Percentiles rank a stretch among this genome's conserved stretches.
Conservation (phyloP, 208 protist species). For the Acanthamoeba sp. region DNA sequence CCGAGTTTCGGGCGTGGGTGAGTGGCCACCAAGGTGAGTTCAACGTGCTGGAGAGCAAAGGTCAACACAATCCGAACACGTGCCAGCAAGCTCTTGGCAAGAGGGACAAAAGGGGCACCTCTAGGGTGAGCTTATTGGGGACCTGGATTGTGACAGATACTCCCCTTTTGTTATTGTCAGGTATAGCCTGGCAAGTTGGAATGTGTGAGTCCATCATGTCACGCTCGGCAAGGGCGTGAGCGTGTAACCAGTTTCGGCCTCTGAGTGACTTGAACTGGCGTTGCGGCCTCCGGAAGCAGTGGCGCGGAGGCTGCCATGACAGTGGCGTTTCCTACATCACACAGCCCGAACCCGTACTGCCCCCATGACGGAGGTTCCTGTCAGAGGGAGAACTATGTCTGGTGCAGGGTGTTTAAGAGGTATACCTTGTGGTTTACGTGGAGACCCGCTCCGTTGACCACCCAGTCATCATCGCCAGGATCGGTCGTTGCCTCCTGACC, state of each 20-base stretch:
- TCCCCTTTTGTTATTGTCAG: background rate
- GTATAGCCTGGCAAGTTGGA: no score
- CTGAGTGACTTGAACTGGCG: background rate
- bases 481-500: no score
- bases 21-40: background rate
- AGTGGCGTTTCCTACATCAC: background rate
- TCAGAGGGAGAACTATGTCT: background rate
- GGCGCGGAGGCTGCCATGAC: background rate
- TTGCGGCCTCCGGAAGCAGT: background rate
- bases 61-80: no score
- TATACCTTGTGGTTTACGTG: constrained; percentile 37
- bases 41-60: background rate
- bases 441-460: constrained; percentile 13
- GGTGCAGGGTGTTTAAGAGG: background rate
- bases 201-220: no score
- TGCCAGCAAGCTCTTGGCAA: no score
- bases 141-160: background rate
- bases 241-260: background rate
- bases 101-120: no score
- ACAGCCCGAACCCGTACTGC: constrained; percentile 10
- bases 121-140: no score
- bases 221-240: background rate
- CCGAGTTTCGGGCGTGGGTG: background rate
- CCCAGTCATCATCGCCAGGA: background rate
- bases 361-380: background rate